These are phyloP conservation scores for Fusarium praegraminearum DNA, from an alignment of 2,329 filamentous ascomycete species.

Conservation along the genomic window DNA sequence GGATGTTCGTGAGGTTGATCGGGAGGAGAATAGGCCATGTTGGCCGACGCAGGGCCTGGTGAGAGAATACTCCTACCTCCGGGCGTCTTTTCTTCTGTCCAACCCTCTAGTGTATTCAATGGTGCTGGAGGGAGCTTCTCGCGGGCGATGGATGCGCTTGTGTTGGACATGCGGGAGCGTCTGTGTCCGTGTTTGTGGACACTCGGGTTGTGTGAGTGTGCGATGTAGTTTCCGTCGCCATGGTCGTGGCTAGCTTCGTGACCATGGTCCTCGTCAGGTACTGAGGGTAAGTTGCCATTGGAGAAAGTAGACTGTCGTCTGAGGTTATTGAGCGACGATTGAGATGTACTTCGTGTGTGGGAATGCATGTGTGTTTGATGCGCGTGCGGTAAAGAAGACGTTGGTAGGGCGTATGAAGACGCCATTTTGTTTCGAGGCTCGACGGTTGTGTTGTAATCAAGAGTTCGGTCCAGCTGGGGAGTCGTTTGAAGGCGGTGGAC, in stretches of 20 bases:
- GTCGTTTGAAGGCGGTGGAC: conserved; percentile 17
- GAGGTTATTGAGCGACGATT: conserved; percentile 56
- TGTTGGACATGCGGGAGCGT: conserved; percentile 50
- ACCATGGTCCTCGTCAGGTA: conserved; percentile 51
- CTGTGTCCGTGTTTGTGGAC: conserved; percentile 49
- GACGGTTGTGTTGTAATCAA: conserved; percentile 14
- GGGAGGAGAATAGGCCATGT: conserved; percentile 48
- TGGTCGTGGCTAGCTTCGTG: conserved; percentile 46
- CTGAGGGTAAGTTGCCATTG: conserved; percentile 49
- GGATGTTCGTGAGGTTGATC: conserved; percentile 49
- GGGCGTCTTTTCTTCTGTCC: conserved; percentile 57
- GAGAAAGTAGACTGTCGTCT: conserved; percentile 50
- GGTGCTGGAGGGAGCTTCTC: conserved; percentile 52
- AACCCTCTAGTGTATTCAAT: conserved; percentile 54
- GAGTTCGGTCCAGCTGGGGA: conserved; percentile 6
- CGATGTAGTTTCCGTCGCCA: conserved; percentile 38
- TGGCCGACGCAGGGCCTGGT: conserved; percentile 48
- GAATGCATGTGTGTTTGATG: conserved; percentile 59
- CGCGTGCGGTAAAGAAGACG: conserved; percentile 62
- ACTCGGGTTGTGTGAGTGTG: conserved; percentile 44
- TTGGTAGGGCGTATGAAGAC: conserved; percentile 66
- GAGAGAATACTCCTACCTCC: conserved; percentile 57
- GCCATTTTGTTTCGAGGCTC: conserved; percentile 55
- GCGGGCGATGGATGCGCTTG: conserved; percentile 44
- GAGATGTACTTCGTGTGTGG: conserved; percentile 55